Evolutionary conservation across 2,329 filamentous ascomycete species (phyloP), one percentile per base, ranked within the genome.

Genomic region (Aspergillus unguis): DNA sequence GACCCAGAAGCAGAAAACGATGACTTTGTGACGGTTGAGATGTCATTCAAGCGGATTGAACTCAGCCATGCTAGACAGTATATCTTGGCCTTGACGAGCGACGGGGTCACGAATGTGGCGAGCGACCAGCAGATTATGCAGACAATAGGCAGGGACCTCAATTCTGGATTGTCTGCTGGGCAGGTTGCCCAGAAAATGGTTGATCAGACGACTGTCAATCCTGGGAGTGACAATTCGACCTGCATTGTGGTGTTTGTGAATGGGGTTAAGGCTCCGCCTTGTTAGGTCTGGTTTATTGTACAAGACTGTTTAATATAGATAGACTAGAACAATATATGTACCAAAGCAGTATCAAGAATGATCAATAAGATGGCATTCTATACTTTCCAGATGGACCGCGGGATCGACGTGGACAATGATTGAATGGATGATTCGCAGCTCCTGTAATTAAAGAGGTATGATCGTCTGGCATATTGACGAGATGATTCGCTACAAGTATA

Each of bases 141-240:
- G 4, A 42, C 25, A 8, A 27, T 50, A 9, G 25, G 27, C 8
- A 31, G 38, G 32, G 33, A 32, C n/a, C 41, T 31, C 23, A 41
- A 42, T 6, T 31, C 37, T 6, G 54, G 54, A 25, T 28, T 43
- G 6, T 31, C 28, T 9, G 54, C 54, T 0, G 37, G 35, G 23
- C 42, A 50, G 10, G 44, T 37, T 2, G 42, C 54, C 11, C 17
- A 37, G 4, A 38, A 31, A 25, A 10, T 56, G 7, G 43, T 47
- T 8, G 40, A 50, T 10, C 46, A 50, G 26, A 40, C 50, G 31
- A 41, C 46, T 7, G 8, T 9, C 2, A 17, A 26, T 8, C 47
- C 47, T 3, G n/a, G 33, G 3, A 53, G 50, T 31, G 54, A 56
- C 41, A 56, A 56, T 48, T 42, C 54, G 25, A 56, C 50, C 9